A percentile compares a stretch with the other conserved stretches of the same genome.
Conservation (phyloP, 176 grass and related monocot genomes). For the Lolium perenne region DNA sequence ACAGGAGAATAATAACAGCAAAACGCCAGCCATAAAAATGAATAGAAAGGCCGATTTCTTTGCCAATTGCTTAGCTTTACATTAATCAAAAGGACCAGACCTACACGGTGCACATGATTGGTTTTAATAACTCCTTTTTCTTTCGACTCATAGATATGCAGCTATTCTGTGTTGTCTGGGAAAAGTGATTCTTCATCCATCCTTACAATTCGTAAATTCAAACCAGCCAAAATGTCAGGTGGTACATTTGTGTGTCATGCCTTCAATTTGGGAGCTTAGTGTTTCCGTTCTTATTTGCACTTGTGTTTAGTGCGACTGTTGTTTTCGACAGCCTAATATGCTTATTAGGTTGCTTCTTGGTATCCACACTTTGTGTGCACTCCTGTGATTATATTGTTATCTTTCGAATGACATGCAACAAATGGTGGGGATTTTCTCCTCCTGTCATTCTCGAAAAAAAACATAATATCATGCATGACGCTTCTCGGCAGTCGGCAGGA, state of each 20-base stretch:
- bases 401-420: too few relatives aligned
- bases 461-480: neutral
- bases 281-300: too few relatives aligned
- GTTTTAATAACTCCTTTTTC: neutral
- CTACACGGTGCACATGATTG: neutral
- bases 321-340: too few relatives aligned
- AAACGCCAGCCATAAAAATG: conserved; percentile 13
- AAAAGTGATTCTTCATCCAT: neutral
- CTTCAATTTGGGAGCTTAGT: too few relatives aligned
- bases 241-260: too few relatives aligned
- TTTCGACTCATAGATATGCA: neutral
- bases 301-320: too few relatives aligned
- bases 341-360: too few relatives aligned
- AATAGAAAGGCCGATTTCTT: neutral
- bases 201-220: conserved; percentile 22
- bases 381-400: too few relatives aligned
- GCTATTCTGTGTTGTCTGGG: neutral
- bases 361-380: too few relatives aligned
- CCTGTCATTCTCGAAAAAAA: too few relatives aligned
- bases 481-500: neutral
- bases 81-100: conserved; percentile 28
- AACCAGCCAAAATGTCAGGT: too few relatives aligned
- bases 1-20: conserved; percentile 26
- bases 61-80: conserved; percentile 8
- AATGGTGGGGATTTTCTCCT: too few relatives aligned